Evolutionary conservation across 1,284 basidiomycete species (phyloP), one percentile per base, ranked within the genome.

Genomic region (Ustilago sp.): DNA sequence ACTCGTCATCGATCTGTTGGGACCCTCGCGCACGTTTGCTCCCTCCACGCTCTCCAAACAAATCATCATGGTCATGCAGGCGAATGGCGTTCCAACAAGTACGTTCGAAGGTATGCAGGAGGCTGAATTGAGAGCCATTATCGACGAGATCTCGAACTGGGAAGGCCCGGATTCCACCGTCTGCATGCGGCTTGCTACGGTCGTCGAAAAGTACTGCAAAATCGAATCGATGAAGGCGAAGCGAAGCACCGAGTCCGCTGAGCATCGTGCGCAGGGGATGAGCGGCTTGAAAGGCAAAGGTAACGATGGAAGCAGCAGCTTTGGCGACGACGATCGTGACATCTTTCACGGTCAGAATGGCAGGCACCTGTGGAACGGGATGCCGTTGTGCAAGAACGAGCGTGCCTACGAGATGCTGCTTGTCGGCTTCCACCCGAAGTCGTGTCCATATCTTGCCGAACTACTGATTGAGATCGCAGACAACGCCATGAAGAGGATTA

Each of bases 381-480:
- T 69, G 48, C 84, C 84, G 2, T 48, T 74, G 12, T 67, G 57
- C 3, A 74, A 77, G n/a, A 56, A 71, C 1, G 80, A 83, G 48
- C 68, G 79, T 11, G 79, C 81, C 9, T 70, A 78, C 48, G 80
- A 83, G 41, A 75, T 85, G 77, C 74, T 85, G 1, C 68, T 80
- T 15, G 43, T 52, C 0, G 84, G 84, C 32, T 85, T 82, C 53
- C 74, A 79, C 23, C 74, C 74, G 0, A 45, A 63, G 13, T 47
- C 58, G 11, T 69, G 67, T 39, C 28, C 68, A 2, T 77, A 75
- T 7, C 70, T 80, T 17, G 75, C 76, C 3, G 78, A 69, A 2
- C 47, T 66, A 5, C 48, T 77, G 3, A 28, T 60, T 41, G 65
- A 67, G 0, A 55, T 73, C 13, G 74, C 70, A 12, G 39, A 53